These are phyloP conservation scores for Fusarium papillatum DNA, from an alignment of 2,329 filamentous ascomycete species.

Conservation along the genomic window DNA sequence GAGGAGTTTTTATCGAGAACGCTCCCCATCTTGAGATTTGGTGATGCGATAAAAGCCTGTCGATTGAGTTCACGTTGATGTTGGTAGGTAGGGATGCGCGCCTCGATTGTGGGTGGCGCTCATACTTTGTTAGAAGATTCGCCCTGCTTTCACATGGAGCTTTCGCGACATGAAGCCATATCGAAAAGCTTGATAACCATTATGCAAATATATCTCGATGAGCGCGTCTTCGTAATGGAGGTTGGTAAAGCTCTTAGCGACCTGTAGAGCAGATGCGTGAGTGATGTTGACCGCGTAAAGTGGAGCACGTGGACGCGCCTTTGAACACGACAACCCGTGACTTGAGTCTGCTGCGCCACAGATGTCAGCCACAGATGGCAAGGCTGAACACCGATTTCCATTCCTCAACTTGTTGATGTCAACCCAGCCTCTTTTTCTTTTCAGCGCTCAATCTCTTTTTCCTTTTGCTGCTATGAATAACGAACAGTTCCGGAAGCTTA, in stretches of 20 bases:
- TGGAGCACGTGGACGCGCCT: constrained; percentile 46
- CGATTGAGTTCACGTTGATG: constrained; percentile 10
- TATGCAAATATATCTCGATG: not conserved
- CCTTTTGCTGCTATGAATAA: constrained; percentile 82
- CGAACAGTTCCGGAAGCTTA: constrained; percentile 88
- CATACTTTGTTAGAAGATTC: constrained; percentile 6
- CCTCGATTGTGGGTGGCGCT: not conserved
- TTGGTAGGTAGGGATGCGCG: constrained; percentile 14
- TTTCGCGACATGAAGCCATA: not conserved
- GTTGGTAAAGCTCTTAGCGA: constrained; percentile 2
- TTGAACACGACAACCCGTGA: constrained; percentile 58
- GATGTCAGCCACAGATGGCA: constrained; percentile 25
- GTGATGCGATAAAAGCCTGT: not conserved
- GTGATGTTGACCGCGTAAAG: constrained; percentile 51
- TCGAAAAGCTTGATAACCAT: not conserved
- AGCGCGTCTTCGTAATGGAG: not conserved
- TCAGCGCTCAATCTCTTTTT: not conserved
- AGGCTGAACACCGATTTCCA: constrained; percentile 31
- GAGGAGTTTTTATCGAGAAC: constrained; percentile 75
- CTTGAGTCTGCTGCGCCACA: constrained; percentile 36
- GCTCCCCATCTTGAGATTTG: constrained; percentile 64
- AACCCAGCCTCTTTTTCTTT: not conserved
- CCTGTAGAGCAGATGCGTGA: constrained; percentile 4
- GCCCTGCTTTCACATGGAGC: not conserved
- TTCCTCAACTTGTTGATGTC: constrained; percentile 7